phyloP scores from a whole-genome alignment of 352 stramenopile genomes.

The Phytophthora parvispora region DNA sequence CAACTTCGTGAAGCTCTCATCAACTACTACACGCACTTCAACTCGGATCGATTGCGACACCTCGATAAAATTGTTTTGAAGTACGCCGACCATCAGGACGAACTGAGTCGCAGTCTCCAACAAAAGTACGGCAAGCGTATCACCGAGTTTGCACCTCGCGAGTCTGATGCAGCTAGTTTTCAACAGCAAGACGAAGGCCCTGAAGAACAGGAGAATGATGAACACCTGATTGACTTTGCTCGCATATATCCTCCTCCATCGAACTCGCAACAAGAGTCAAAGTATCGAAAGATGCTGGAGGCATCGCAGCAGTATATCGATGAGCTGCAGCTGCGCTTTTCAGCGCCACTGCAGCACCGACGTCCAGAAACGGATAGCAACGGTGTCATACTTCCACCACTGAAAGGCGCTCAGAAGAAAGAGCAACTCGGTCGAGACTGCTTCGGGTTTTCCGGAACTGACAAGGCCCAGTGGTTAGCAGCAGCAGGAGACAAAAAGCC shows the following conservation, averaged over 20 bases:
- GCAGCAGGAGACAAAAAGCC: slow-evolving; percentile 63
- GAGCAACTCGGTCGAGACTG: slow-evolving; percentile 73
- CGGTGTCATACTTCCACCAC: slow-evolving; percentile 48
- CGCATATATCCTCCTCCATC: slow-evolving; percentile 74
- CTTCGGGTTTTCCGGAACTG: slow-evolving; percentile 83
- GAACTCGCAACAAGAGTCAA: slow-evolving; percentile 46
- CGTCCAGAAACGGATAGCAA: slow-evolving; percentile 49
- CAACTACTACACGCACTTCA: slow-evolving; percentile 70
- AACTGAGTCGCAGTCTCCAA: slow-evolving; percentile 68
- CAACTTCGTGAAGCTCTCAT: slow-evolving; percentile 55
- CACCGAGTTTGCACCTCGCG: slow-evolving; percentile 46
- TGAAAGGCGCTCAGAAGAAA: slow-evolving; percentile 70
- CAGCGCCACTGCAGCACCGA: slow-evolving; percentile 80
- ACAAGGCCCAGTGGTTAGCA: slow-evolving; percentile 73
- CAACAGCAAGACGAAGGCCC: slow-evolving; percentile 12
- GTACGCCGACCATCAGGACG: slow-evolving; percentile 70
- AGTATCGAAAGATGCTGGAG: slow-evolving; percentile 85
- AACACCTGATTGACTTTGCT: slow-evolving; percentile 74
- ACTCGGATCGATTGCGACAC: slow-evolving; percentile 61
- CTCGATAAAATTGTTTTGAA: slow-evolving; percentile 84
- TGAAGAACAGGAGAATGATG: slow-evolving; percentile 31
- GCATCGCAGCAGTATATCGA: slow-evolving; percentile 85
- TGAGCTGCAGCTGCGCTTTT: slow-evolving; percentile 86
- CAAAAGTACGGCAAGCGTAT: slow-evolving; percentile 78
- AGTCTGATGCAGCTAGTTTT: neutral